These are phyloP conservation scores for Backusella liffmaniae DNA, from an alignment of 192 early-diverging fungal species.

Conservation along the genomic window DNA sequence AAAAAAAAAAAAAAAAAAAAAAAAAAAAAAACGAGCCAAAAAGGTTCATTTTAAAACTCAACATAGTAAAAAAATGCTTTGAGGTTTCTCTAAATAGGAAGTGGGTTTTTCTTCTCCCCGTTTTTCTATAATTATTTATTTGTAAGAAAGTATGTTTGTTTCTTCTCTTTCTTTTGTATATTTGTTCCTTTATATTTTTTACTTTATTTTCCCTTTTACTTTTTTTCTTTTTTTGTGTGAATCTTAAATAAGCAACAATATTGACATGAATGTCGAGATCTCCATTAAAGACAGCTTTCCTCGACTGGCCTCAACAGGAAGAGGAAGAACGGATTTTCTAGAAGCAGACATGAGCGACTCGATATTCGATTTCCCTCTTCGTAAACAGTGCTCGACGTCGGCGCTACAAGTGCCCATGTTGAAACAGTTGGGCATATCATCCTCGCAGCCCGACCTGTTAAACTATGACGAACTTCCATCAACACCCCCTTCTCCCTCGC, in stretches of 20 bases:
- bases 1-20: neutral
- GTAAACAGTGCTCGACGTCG: slow-evolving; percentile 18
- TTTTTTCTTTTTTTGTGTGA: neutral
- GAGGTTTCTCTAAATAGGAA: neutral
- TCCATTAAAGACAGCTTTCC: neutral
- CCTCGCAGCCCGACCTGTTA: neutral
- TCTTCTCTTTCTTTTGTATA: neutral
- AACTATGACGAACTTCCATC: neutral
- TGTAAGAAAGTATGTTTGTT: neutral
- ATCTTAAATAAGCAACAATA: neutral
- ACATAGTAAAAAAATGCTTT: neutral
- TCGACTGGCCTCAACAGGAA: neutral
- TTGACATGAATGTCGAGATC: neutral
- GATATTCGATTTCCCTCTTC: neutral
- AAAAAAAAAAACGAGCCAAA: neutral
- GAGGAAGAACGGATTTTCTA: neutral
- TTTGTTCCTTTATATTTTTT: neutral
- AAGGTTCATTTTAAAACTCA: neutral
- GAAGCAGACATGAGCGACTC: slow-evolving; percentile 24
- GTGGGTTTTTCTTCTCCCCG: neutral
- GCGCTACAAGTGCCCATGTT: neutral
- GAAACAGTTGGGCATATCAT: neutral
- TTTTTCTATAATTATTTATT: slow-evolving; percentile 5
- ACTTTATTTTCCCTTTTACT: neutral
- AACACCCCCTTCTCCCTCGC: neutral